Evolutionary conservation across 331 rosid genomes (phyloP).

Genomic region (Quercus tomentella): DNA sequence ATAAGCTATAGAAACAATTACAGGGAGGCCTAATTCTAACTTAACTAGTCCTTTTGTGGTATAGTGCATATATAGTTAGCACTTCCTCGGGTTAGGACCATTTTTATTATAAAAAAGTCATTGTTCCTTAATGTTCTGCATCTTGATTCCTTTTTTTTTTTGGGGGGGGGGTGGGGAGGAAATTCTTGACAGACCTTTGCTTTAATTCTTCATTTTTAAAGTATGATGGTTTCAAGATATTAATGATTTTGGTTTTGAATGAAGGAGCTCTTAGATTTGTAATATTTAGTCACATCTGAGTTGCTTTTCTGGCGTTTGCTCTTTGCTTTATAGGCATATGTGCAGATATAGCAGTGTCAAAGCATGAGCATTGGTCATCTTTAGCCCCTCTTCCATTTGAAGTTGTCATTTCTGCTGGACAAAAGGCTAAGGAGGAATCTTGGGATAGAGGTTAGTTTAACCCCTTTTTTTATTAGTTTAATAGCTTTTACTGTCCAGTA

Average conservation of each 20-base stretch:
- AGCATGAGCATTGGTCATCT: conserved; percentile 95
- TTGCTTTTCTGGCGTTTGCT: conserved; percentile 1
- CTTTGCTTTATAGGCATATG: conserved; percentile 64
- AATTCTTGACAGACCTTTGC: neutral
- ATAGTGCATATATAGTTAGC: too few species aligned
- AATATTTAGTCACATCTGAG: neutral
- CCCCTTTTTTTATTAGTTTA: neutral
- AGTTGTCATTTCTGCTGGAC: conserved; percentile 92
- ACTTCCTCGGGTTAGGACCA: too few species aligned
- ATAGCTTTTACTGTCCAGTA: neutral
- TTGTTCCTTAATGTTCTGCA: neutral
- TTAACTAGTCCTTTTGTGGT: too few species aligned
- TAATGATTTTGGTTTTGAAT: neutral
- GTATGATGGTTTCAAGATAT: neutral
- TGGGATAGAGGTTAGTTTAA: conserved; percentile 57
- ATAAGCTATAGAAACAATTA: too few species aligned
- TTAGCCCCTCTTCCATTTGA: conserved; percentile 97
- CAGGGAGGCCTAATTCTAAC: too few species aligned
- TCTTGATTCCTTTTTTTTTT: neutral
- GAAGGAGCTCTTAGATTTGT: conserved; percentile 3
- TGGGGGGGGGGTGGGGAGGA: neutral
- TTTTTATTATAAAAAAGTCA: neutral
- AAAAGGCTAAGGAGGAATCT: conserved; percentile 95
- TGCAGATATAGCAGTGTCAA: conserved; percentile 74
- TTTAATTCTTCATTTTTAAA: neutral